Evolutionary conservation across 495 filamentous ascomycete genomes (phyloP).

Genomic region (Elasticomyces elasticus): DNA sequence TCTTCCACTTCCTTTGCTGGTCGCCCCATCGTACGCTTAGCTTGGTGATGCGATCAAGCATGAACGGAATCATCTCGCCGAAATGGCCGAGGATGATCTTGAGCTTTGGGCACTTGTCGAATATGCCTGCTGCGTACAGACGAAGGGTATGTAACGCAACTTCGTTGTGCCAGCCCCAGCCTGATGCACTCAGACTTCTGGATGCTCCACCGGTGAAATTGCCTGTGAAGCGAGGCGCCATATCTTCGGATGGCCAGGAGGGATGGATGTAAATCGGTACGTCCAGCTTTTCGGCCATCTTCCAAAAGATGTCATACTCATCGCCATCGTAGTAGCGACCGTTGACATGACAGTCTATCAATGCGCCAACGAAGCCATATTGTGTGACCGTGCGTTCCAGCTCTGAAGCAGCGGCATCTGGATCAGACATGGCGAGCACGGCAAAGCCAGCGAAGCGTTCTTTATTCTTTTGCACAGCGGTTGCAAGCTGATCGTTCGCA

Average conservation of each 20-base stretch:
- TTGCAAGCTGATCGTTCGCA: slow-evolving; percentile 46
- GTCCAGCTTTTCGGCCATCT: slow-evolving; percentile 40
- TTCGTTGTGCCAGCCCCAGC: slow-evolving; percentile 40
- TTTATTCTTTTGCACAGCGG: slow-evolving; percentile 37
- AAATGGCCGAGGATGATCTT: slow-evolving; percentile 41
- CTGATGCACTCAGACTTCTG: slow-evolving; percentile 31
- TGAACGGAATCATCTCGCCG: slow-evolving; percentile 40
- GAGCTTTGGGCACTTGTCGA: slow-evolving; percentile 39
- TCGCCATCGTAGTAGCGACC: slow-evolving; percentile 40
- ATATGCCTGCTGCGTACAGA: slow-evolving; percentile 38
- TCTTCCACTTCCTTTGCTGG: slow-evolving; percentile 23
- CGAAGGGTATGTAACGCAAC: slow-evolving; percentile 37
- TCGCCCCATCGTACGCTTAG: slow-evolving; percentile 28
- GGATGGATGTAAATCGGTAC: slow-evolving; percentile 54
- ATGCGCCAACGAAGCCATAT: slow-evolving; percentile 45
- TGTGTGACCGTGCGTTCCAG: slow-evolving; percentile 39
- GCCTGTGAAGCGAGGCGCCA: slow-evolving; percentile 33
- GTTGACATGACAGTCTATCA: slow-evolving; percentile 46
- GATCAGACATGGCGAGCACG: slow-evolving; percentile 40
- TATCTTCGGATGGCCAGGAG: slow-evolving; percentile 32
- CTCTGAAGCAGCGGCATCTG: slow-evolving; percentile 38
- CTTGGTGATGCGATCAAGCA: slow-evolving; percentile 31
- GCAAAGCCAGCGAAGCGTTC: slow-evolving; percentile 47
- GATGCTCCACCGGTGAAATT: slow-evolving; percentile 32
- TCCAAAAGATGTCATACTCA: slow-evolving; percentile 40